Conservation (phyloP, 306 rosid genomes). For the Lotus japonicus region DNA sequence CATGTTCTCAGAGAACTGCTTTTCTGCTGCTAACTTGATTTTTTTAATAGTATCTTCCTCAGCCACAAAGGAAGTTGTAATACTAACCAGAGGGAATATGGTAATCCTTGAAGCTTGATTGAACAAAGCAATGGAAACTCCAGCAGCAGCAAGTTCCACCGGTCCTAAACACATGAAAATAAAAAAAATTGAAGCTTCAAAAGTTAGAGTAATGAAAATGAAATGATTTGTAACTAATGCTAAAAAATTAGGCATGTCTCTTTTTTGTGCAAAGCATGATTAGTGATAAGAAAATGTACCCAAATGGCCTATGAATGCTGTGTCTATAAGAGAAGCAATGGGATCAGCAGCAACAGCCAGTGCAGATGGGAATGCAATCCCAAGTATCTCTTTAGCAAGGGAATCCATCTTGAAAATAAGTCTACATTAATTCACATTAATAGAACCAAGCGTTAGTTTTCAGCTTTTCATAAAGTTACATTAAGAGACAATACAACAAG, state of each 20-base stretch:
- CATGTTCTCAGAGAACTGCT: conserved; percentile 19
- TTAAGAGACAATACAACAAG: neutral
- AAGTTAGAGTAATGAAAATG: neutral
- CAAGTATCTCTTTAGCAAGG: conserved; percentile 66
- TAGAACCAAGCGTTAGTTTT: neutral
- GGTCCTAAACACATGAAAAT: conserved; percentile 44
- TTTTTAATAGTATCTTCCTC: conserved; percentile 73
- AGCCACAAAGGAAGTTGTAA: conserved; percentile 94
- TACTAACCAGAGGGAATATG: conserved; percentile 89
- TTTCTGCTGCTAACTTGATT: conserved; percentile 30
- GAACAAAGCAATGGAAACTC: conserved; percentile 86
- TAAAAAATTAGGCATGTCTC: too few species aligned
- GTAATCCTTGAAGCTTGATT: conserved; percentile 95
- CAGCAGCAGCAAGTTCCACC: conserved; percentile 95
- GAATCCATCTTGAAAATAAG: conserved; percentile 67
- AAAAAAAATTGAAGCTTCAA: neutral
- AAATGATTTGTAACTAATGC: too few species aligned
- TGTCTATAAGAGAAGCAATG: conserved; percentile 92
- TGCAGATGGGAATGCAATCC: conserved; percentile 90
- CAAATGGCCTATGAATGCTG: conserved; percentile 91
- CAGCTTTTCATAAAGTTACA: neutral
- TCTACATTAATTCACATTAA: conserved; percentile 37
- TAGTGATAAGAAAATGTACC: conserved; percentile 36
- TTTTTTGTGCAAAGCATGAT: too few species aligned
- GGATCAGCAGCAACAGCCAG: conserved; percentile 98